A percentile compares a stretch with the other conserved stretches of the same genome.
phyloP scores from a whole-genome alignment of 2,329 filamentous ascomycete species.

The Microdochium trichocladiopsis region DNA sequence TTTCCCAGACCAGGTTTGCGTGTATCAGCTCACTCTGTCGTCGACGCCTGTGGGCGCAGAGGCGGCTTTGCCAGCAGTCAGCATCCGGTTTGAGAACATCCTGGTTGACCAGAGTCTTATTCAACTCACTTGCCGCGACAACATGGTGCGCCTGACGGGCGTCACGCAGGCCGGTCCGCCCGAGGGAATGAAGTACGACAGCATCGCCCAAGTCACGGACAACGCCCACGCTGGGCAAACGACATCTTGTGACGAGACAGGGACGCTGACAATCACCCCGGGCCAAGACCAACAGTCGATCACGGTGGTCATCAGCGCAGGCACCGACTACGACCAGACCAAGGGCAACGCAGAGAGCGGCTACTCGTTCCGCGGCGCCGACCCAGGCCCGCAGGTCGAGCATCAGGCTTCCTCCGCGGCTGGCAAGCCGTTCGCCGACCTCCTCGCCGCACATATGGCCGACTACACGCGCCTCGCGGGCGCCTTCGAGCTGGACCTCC shows the following conservation, averaged over 20 bases:
- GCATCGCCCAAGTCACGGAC: constrained; percentile 22
- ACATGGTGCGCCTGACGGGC: constrained; percentile 22
- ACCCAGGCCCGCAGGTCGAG: constrained; percentile 32
- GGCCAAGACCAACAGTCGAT: constrained; percentile 13
- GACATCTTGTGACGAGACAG: constrained; percentile 7
- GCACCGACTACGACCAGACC: constrained; percentile 41
- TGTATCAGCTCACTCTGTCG: constrained; percentile 12
- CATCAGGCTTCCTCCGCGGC: constrained; percentile 22
- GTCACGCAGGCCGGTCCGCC: constrained; percentile 30
- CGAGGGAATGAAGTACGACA: constrained; percentile 36
- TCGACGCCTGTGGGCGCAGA: neutral
- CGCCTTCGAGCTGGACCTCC: constrained; percentile 34
- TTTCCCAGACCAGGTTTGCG: constrained; percentile 27
- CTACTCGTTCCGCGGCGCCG: constrained; percentile 40
- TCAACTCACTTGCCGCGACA: constrained; percentile 21
- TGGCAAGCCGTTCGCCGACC: constrained; percentile 17
- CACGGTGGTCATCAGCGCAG: constrained; percentile 33
- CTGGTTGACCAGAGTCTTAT: constrained; percentile 19
- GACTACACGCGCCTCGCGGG: constrained; percentile 32
- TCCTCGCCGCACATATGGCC: constrained; percentile 26
- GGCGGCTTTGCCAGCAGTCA: constrained; percentile 29
- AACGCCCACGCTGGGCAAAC: neutral
- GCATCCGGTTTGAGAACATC: constrained; percentile 32
- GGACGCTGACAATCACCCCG: constrained; percentile 19
- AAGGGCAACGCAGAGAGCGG: constrained; percentile 33